Percentiles rank a stretch among this genome's conserved stretches.
Evolutionary conservation across 2,329 filamentous ascomycete species (phyloP).

Genomic region (Leptographium flavum): DNA sequence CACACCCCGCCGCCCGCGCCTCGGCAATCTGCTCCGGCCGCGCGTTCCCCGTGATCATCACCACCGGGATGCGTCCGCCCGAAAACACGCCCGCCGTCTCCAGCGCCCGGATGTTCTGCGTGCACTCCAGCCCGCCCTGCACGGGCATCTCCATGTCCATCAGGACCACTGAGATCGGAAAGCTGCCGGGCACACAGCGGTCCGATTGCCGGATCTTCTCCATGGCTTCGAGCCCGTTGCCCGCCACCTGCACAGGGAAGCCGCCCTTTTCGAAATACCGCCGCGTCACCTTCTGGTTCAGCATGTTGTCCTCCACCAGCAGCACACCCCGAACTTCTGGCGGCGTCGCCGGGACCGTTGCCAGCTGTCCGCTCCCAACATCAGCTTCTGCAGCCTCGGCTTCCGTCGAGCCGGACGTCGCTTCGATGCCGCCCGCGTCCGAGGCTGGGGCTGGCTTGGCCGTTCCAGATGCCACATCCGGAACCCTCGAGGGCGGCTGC

Average conservation of each 20-base stretch:
- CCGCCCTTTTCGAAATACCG: slow-evolving; percentile 35
- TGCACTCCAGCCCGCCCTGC: slow-evolving; percentile 56
- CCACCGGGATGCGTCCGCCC: slow-evolving; percentile 43
- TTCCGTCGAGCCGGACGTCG: too few species aligned
- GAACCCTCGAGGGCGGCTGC: too few species aligned
- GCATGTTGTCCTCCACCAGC: slow-evolving; percentile 46
- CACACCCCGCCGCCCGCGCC: slow-evolving; percentile 36
- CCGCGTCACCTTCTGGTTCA: slow-evolving; percentile 43
- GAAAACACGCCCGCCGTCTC: slow-evolving; percentile 38
- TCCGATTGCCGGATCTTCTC: slow-evolving; percentile 26
- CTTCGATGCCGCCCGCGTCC: too few species aligned
- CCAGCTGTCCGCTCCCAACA: neutral
- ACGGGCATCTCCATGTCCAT: slow-evolving; percentile 72
- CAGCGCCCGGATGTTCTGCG: slow-evolving; percentile 46
- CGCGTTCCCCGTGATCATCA: slow-evolving; percentile 55
- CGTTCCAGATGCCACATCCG: too few species aligned
- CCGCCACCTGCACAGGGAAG: slow-evolving; percentile 37
- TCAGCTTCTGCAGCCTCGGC: too few species aligned
- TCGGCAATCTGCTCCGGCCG: slow-evolving; percentile 43
- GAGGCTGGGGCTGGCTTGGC: too few species aligned
- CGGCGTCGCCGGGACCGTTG: neutral
- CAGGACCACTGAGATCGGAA: slow-evolving; percentile 45
- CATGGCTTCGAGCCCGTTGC: slow-evolving; percentile 41
- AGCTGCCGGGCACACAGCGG: slow-evolving; percentile 9
- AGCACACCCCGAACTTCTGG: slow-evolving; percentile 29